Evolutionary conservation across 2,329 filamentous ascomycete genomes (phyloP), one percentile per base, ranked within the genome.

Genomic region (Dryadomyces quercivorus): DNA sequence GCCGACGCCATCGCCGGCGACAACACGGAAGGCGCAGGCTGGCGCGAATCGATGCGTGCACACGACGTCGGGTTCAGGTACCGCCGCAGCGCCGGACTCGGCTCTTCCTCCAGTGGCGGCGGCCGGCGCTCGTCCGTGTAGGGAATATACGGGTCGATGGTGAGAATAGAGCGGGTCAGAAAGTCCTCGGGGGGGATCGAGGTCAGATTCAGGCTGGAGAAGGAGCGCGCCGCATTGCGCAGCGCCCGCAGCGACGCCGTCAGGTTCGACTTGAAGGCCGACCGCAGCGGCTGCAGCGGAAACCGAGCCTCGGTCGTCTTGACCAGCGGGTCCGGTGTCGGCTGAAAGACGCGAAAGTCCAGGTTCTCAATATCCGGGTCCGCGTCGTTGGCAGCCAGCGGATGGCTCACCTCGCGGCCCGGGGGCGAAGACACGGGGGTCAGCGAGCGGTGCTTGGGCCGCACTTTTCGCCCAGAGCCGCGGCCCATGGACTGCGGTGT

Each of bases 81-180:
- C 49, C 82, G 80, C 46, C 82, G 79, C 60, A 86, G 72, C 36
- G 80, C 81, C 55, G 82, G 79, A 43, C 81, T 84, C 12, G 82
- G 82, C 59, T 81, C 80, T 62, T 85, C 81, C 55, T 80, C 77
- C 5, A 81, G 70, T 1, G 76, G 72, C 4, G 80, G 80, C 4
- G 82, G 82, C 60, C 81, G 76, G 50, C 80, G 78, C 67, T 86
- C 82, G 60, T 86, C 82, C 7, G 81, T 81, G 63, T 82, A 86
- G 1, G 82, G 82, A 18, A 84, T 79, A 53, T 76, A 74, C 21
- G 82, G 80, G 61, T 85, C 81, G 57, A 85, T 82, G 21, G 82
- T 81, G 53, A 86, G 73, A 61, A 86, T 81, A 38, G 82, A 85
- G 58, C 82, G 74, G 9, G 82, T 84, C 22, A 86, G 71, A 54